These are phyloP conservation scores for Craterostigma plantagineum DNA, from an alignment of 257 asterid genomes.

Conservation along the genomic window DNA sequence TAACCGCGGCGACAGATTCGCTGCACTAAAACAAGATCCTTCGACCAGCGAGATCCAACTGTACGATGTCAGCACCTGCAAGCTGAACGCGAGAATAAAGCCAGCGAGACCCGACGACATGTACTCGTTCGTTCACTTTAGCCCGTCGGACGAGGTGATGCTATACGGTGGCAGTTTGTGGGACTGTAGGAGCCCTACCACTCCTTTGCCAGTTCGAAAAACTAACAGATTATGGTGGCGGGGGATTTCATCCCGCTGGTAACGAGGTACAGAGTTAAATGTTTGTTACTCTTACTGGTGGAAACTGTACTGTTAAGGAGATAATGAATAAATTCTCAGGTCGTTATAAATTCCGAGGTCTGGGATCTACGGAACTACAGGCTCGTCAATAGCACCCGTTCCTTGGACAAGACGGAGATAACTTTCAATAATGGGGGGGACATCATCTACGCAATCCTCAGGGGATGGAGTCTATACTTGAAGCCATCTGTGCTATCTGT, in stretches of 20 bases:
- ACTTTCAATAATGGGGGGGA: constrained; percentile 83
- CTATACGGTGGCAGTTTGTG: constrained; percentile 93
- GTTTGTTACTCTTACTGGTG: no score
- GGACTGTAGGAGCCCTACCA: constrained; percentile 64
- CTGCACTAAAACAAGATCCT: constrained; percentile 53
- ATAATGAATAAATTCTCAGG: no score
- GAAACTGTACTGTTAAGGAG: no score
- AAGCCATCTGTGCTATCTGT: constrained; percentile 61
- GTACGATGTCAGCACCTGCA: constrained; percentile 55
- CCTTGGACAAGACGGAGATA: constrained; percentile 68
- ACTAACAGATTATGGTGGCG: constrained; percentile 87
- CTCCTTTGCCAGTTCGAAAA: constrained; percentile 81
- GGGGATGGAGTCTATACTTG: constrained; percentile 76
- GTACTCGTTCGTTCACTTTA: constrained; percentile 66
- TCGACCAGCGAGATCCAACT: constrained; percentile 64
- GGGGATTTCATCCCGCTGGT: constrained; percentile 98
- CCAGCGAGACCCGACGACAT: constrained; percentile 30
- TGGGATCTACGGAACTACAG: constrained; percentile 88
- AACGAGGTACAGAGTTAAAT: constrained; percentile 89
- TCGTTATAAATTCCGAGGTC: constrained; percentile 90
- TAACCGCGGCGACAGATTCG: constrained; percentile 57
- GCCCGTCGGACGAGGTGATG: constrained; percentile 66
- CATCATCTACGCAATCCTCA: constrained; percentile 71
- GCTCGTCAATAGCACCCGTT: constrained; percentile 73
- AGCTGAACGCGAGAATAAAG: constrained; percentile 42